A percentile compares a stretch with the other conserved stretches of the same genome.
Evolutionary conservation across 73 alveolate genomes (phyloP).

Genomic region (Tetrahymena elliotti): DNA sequence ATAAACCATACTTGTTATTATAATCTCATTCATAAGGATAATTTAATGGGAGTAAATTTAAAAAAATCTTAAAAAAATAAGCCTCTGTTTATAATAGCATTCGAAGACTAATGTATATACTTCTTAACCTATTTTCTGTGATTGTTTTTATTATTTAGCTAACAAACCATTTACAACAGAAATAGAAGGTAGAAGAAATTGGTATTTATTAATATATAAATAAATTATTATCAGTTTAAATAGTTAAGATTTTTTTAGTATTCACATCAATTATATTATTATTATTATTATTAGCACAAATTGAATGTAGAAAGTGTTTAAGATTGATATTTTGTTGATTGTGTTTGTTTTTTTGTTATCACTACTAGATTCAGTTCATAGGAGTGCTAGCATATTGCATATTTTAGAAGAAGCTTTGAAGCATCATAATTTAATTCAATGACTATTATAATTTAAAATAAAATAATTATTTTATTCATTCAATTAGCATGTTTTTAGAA

Average conservation of each 20-base stretch:
- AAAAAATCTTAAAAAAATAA: not conserved
- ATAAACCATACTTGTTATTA: not conserved
- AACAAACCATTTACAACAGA: too few species aligned
- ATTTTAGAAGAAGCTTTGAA: not conserved
- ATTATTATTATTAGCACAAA: not conserved
- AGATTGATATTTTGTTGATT: not conserved
- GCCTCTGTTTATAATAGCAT: not conserved
- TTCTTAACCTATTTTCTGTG: not conserved
- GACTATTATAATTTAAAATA: not conserved
- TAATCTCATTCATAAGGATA: not conserved
- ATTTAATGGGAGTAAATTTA: not conserved
- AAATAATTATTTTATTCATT: not conserved
- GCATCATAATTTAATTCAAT: not conserved
- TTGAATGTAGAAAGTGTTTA: not conserved
- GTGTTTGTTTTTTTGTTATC: not conserved
- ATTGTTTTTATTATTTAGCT: not conserved
- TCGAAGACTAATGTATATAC: not conserved
- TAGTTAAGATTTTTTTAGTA: not conserved
- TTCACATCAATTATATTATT: not conserved
- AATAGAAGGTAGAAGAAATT: not conserved
- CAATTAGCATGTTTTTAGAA: not conserved
- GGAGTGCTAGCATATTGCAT: not conserved
- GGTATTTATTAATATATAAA: not conserved
- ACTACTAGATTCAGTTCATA: not conserved
- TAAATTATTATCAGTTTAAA: not conserved